These are phyloP conservation scores for Stipa capillata DNA, from an alignment of 176 grass and related monocot species.

Conservation along the genomic window DNA sequence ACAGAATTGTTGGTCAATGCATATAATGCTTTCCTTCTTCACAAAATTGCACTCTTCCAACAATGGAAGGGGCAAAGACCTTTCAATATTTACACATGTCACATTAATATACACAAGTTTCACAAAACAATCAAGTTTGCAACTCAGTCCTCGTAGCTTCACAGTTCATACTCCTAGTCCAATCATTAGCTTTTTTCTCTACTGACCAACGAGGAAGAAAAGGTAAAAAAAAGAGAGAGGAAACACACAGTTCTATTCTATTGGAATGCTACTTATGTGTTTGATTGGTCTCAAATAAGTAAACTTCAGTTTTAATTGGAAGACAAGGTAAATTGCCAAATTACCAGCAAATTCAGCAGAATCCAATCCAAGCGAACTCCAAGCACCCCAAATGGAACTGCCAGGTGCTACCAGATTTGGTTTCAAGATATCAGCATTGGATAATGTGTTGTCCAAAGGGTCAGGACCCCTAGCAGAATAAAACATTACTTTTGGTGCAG, in stretches of 20 bases:
- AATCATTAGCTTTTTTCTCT: not conserved
- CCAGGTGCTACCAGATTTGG: slow-evolving; percentile 96
- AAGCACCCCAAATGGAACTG: slow-evolving; percentile 92
- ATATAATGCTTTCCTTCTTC: not conserved
- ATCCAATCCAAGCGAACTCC: slow-evolving; percentile 78
- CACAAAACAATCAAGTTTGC: not conserved
- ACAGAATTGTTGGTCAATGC: not conserved
- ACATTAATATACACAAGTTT: too few species aligned
- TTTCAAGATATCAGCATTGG: slow-evolving; percentile 93
- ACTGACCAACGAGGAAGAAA: not conserved
- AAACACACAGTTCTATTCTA: not conserved
- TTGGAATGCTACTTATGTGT: slow-evolving; percentile 2
- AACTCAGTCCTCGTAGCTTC: not conserved
- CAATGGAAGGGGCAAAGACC: not conserved
- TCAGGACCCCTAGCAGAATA: slow-evolving; percentile 98
- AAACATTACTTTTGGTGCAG: slow-evolving; percentile 96
- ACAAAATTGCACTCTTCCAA: not conserved
- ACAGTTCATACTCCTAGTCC: not conserved
- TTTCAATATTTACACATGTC: not conserved
- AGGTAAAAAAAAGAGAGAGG: not conserved
- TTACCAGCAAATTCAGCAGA: slow-evolving; percentile 87
- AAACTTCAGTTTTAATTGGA: not conserved
- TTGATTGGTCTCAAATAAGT: not conserved
- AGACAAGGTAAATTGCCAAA: not conserved
- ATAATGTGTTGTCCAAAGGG: slow-evolving; percentile 77